Conservation (phyloP, 352 stramenopile species). For the Nothophytophthora sp. region DNA sequence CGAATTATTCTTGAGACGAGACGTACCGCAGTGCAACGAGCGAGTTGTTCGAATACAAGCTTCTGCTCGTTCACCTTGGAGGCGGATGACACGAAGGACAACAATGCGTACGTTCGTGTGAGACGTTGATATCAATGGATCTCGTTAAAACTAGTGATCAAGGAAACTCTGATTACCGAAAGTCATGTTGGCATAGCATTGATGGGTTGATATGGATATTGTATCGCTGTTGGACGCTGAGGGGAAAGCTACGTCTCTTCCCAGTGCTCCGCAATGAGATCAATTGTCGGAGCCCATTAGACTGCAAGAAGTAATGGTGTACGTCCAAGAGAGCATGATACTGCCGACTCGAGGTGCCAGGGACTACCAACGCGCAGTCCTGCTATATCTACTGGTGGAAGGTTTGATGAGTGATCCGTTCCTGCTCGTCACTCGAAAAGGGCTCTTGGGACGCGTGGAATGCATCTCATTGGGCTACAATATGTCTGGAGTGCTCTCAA, state of each 20-base stretch:
- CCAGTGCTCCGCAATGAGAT: not conserved
- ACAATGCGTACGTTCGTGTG: slow-evolving; percentile 12
- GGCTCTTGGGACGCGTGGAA: slow-evolving; percentile 6
- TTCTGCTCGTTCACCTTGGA: slow-evolving; percentile 17
- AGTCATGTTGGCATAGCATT: slow-evolving; percentile 13
- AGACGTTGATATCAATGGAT: slow-evolving; percentile 10
- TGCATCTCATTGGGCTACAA: slow-evolving; percentile 26
- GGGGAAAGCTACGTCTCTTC: slow-evolving; percentile 10
- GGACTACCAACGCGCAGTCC: slow-evolving; percentile 4
- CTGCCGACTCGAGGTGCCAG: slow-evolving; percentile 2
- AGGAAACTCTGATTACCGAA: slow-evolving; percentile 4
- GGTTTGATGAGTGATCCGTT: slow-evolving; percentile 23
- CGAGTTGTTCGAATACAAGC: slow-evolving; percentile 1
- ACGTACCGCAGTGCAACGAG: slow-evolving; percentile 12
- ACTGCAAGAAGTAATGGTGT: slow-evolving; percentile 1
- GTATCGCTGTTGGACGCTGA: slow-evolving; percentile 14
- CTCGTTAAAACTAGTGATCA: slow-evolving; percentile 1
- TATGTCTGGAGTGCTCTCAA: slow-evolving; percentile 11
- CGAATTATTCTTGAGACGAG: not conserved
- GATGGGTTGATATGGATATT: slow-evolving; percentile 8
- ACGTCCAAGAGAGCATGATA: slow-evolving; percentile 10
- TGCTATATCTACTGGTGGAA: slow-evolving; percentile 18
- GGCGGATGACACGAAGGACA: slow-evolving; percentile 1
- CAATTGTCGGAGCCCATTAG: not conserved
- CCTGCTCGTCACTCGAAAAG: slow-evolving; percentile 16